phyloP scores from a whole-genome alignment of 2,329 filamentous ascomycete species.

The Fusarium liriodendri region DNA sequence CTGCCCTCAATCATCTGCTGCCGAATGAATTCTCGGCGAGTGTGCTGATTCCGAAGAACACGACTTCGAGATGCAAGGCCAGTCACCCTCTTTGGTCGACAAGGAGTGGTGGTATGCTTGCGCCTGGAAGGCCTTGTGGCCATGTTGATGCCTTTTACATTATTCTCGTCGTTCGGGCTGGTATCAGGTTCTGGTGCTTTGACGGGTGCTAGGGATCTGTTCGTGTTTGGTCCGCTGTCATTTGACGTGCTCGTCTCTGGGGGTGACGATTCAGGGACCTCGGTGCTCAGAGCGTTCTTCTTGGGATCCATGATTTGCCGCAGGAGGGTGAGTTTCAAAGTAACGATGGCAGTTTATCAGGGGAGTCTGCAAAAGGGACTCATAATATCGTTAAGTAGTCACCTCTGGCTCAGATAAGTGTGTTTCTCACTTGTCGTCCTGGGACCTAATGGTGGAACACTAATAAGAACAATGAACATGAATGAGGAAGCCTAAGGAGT shows the following conservation, averaged over 20 bases:
- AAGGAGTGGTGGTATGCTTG: not conserved
- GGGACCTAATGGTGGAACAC: not conserved
- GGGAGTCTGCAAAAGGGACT: no score
- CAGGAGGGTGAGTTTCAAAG: not conserved
- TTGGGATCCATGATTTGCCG: constrained; percentile 1
- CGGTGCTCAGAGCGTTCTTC: not conserved
- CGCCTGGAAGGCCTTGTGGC: not conserved
- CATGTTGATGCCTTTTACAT: not conserved
- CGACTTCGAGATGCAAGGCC: not conserved
- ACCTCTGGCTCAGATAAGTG: not conserved
- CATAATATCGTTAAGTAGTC: not conserved
- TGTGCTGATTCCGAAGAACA: constrained; percentile 20
- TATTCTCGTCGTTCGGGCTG: no score
- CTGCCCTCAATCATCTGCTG: constrained; percentile 36
- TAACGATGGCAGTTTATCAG: not conserved
- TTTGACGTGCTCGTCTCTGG: not conserved
- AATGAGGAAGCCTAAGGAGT: not conserved
- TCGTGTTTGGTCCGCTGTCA: not conserved
- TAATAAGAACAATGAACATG: not conserved
- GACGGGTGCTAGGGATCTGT: not conserved
- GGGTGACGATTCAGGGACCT: not conserved
- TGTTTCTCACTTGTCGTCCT: not conserved
- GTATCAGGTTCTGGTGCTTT: not conserved
- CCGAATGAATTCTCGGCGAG: constrained; percentile 24
- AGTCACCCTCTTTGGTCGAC: no score